Base-by-base conservation (phyloP, 345 rosid genomes). In the Lagerstroemia speciosa region DNA sequence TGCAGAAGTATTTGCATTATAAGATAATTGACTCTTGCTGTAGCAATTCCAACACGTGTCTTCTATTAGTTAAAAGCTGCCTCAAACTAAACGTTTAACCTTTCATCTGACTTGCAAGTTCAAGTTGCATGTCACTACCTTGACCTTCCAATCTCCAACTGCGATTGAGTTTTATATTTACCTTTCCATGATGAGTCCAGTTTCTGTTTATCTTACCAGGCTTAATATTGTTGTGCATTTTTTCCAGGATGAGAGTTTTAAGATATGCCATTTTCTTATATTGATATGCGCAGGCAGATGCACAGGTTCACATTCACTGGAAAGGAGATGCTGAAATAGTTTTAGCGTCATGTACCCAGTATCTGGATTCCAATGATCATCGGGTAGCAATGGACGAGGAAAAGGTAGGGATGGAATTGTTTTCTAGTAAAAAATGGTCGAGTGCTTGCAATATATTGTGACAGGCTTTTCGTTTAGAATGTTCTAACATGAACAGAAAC, bases 251-350 rank as follows among this genome's bases (percentile, higher is more conserved):
- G 55, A 24, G 24, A 48, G n/a, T 19, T 20, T 48, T 48, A 48
- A 48, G 24, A 48, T 48, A 20, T 55, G 12, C 7, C n/a, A 50
- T 50, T 19, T 17, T 26, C 31, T 55, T 24, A n/a, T 64, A 37
- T 31, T 50, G 16, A 36, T 55, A 20, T 37, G 62, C 62, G 37
- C 83, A 92, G 99, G 55, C 82, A 29, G 86, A 87, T 77, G 83
- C 86, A 31, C 71, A 81, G 74, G 91, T 94, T 72, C 89, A 61
- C 69, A 81, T 94, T 83, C 88, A 94, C 74, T 94, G 98, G 99
- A 94, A 94, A 83, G 99, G 99, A 17, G 99, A 97, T 60, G 99
- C 99, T 20, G 99, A 94, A 86, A 88, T 94, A 76, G 88, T 91
- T 71, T 79, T 94, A 76, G 80, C 84, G 55, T 89, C 91, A 37